Conservation (phyloP, 2,329 filamentous ascomycete species). For the Colletotrichum somersetense region DNA sequence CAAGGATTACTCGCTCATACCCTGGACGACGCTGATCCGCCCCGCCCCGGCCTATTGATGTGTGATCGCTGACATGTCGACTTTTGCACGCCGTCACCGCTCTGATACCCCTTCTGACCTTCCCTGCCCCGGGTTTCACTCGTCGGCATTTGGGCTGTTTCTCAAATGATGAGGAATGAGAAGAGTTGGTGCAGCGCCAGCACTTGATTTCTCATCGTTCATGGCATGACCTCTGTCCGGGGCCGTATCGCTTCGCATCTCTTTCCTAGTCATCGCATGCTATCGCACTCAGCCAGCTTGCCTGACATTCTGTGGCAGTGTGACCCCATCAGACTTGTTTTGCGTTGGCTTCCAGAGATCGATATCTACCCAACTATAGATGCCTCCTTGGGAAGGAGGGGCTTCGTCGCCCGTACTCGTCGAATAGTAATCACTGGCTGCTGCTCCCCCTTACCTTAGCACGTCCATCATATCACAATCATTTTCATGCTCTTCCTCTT, state of each 20-base stretch:
- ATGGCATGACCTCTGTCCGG: background rate
- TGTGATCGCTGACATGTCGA: constrained; percentile 25
- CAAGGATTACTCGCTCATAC: constrained; percentile 16
- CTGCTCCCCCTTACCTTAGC: constrained; percentile 11
- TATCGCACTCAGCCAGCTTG: constrained; percentile 1
- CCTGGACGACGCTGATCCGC: constrained; percentile 29
- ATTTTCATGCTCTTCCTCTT: constrained; percentile 20
- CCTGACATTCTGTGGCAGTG: constrained; percentile 18
- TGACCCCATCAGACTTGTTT: constrained; percentile 27
- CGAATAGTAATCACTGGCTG: background rate
- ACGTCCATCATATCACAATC: constrained; percentile 30
- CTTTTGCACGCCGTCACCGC: constrained; percentile 13
- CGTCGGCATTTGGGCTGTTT: background rate
- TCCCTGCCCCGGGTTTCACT: background rate
- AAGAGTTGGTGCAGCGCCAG: background rate
- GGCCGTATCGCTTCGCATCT: constrained; percentile 9
- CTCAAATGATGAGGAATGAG: background rate
- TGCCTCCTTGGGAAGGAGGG: constrained; percentile 3
- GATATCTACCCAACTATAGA: constrained; percentile 24
- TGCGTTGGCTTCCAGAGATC: constrained; percentile 17
- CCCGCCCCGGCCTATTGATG: constrained; percentile 21
- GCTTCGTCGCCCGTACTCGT: constrained; percentile 3
- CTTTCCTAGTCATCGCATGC: background rate
- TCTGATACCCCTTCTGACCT: background rate
- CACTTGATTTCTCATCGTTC: background rate